Evolutionary conservation across 1,284 basidiomycete genomes (phyloP).

Genomic region (Rhizoctonia solani): DNA sequence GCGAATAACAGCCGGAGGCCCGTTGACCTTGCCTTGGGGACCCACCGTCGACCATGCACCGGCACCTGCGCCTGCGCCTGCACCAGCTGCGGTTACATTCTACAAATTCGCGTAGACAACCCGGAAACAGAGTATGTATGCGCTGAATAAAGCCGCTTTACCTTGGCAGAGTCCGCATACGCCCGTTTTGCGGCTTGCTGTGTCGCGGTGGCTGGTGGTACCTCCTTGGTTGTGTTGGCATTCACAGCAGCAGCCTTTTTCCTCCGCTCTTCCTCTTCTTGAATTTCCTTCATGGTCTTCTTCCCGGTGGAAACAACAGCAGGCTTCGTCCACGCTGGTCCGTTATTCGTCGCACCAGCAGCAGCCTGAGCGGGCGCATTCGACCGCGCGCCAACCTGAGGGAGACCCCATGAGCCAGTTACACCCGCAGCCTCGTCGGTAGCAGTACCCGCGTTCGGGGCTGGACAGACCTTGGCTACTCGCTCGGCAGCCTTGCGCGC

Average conservation of each 20-base stretch:
- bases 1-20: conserved; percentile 42
- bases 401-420: conserved; percentile 76
- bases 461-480: conserved; percentile 59
- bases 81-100: conserved; percentile 32
- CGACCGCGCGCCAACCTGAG: conserved; percentile 64
- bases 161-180: conserved; percentile 83
- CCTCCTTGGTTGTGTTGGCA: conserved; percentile 64
- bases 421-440: conserved; percentile 48
- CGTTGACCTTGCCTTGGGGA: conserved; percentile 63
- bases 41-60: conserved; percentile 89
- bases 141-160: conserved; percentile 43
- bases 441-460: conserved; percentile 48
- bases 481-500: conserved; percentile 63
- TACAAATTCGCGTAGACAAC: not conserved
- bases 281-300: conserved; percentile 98
- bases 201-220: conserved; percentile 43
- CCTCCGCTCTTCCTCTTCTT: conserved; percentile 91
- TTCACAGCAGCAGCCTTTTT: conserved; percentile 70
- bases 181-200: conserved; percentile 64
- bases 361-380: conserved; percentile 36
- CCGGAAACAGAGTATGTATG: not conserved
- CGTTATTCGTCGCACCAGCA: not conserved
- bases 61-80: conserved; percentile 46
- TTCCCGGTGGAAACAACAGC: conserved; percentile 57
- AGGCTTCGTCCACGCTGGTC: conserved; percentile 53